phyloP scores from a whole-genome alignment of 2,329 filamentous ascomycete species.

The Huntiella omanensis region DNA sequence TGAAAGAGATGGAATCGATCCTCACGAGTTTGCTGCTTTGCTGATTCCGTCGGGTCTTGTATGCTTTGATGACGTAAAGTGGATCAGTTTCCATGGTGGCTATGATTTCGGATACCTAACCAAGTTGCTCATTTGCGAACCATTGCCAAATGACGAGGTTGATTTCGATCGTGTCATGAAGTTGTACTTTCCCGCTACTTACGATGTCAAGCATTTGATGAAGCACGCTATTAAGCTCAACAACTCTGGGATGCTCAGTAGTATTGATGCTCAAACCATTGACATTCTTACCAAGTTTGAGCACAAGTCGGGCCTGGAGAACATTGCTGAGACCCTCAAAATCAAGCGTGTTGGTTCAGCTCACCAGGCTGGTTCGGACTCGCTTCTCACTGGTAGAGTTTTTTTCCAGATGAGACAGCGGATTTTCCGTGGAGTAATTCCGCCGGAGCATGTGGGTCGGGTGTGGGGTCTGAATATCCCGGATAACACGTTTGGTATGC shows the following conservation, averaged over 20 bases:
- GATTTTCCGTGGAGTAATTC: constrained; percentile 68
- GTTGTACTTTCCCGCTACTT: constrained; percentile 81
- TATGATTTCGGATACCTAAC: constrained; percentile 97
- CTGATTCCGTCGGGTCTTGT: constrained; percentile 86
- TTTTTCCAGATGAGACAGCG: constrained; percentile 86
- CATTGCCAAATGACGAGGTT: constrained; percentile 72
- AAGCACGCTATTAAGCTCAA: constrained; percentile 64
- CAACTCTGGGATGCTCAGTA: constrained; percentile 42
- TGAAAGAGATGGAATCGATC: constrained; percentile 77
- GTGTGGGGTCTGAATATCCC: constrained; percentile 81
- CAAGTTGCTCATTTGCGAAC: constrained; percentile 71
- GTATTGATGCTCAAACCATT: constrained; percentile 42
- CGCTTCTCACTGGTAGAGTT: constrained; percentile 77
- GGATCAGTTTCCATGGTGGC: constrained; percentile 94
- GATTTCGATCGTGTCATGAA: constrained; percentile 80
- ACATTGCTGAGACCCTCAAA: constrained; percentile 82
- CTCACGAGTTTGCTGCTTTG: constrained; percentile 69
- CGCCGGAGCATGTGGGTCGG: constrained; percentile 68
- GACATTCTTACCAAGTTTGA: constrained; percentile 73
- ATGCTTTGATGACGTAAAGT: constrained; percentile 71
- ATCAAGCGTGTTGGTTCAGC: constrained; percentile 73
- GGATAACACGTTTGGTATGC: constrained; percentile 20
- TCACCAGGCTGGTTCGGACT: constrained; percentile 88
- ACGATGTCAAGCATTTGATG: constrained; percentile 95
- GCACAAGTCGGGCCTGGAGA: constrained; percentile 78